phyloP scores from a whole-genome alignment of 2,329 filamentous ascomycete species.

The Trichoderma breve region DNA sequence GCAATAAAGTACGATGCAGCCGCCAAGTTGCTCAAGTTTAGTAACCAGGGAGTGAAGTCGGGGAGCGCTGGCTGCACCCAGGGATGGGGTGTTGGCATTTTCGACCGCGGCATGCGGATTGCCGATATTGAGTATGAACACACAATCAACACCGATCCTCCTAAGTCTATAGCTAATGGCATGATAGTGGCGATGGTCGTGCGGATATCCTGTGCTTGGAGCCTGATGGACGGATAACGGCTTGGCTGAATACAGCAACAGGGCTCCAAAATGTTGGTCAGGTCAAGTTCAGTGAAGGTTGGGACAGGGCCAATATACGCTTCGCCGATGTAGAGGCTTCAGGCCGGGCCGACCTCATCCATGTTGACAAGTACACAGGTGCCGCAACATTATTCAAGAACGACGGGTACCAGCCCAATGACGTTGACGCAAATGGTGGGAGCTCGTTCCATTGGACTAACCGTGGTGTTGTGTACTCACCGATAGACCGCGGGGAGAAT shows the following conservation, averaged over 20 bases:
- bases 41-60: not conserved
- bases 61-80: not conserved
- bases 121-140: not conserved
- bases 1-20: not conserved
- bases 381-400: not conserved
- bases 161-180: not conserved
- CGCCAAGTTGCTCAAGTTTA: not conserved
- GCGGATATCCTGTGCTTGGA: slow-evolving; percentile 1
- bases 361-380: not conserved
- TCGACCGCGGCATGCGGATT: not conserved
- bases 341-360: slow-evolving; percentile 2
- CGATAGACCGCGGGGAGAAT: not conserved
- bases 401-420: not conserved
- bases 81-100: not conserved
- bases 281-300: not conserved
- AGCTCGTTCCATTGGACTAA: slow-evolving; percentile 1
- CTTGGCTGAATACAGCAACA: not conserved
- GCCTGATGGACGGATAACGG: not conserved
- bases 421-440: not conserved
- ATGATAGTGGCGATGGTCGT: not conserved
- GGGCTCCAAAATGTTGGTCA: not conserved
- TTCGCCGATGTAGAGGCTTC: slow-evolving; percentile 1
- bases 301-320: not conserved
- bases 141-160: not conserved
- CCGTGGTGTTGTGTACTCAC: not conserved